Evolutionary conservation across 495 filamentous ascomycete genomes (phyloP).

Genomic region (Xylaria palmicola): DNA sequence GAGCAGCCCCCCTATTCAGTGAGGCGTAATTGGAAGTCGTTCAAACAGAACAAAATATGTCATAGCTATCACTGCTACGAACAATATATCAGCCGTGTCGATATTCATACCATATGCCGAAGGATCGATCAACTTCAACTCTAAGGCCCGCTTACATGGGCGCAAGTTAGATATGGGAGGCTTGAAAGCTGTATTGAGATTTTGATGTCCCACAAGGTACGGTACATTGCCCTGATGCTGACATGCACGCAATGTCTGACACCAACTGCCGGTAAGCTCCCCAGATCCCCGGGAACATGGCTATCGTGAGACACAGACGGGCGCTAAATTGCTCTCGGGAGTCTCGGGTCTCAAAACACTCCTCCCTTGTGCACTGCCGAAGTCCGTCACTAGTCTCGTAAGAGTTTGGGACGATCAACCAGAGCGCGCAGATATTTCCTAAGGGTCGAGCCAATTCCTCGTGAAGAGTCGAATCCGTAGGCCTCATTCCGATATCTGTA

Average conservation of each 20-base stretch:
- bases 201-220: background rate
- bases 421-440: background rate
- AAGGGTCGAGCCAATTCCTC: too few species aligned
- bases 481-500: too few species aligned
- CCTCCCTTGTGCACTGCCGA: background rate
- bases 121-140: background rate
- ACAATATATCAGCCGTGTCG: too few species aligned
- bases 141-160: background rate
- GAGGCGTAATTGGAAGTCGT: too few species aligned
- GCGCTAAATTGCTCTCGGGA: constrained; percentile 3
- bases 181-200: background rate
- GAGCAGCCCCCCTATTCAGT: too few species aligned
- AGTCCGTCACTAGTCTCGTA: background rate
- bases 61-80: too few species aligned
- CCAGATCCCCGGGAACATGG: constrained; percentile 15
- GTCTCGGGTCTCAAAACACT: background rate
- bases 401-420: background rate
- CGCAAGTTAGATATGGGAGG: background rate
- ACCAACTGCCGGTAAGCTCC: constrained; percentile 14
- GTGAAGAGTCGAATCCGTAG: too few species aligned
- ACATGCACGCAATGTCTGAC: constrained; percentile 12
- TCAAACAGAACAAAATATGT: too few species aligned
- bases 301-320: constrained; percentile 2
- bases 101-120: background rate
- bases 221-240: constrained; percentile 1